phyloP scores from a whole-genome alignment of 345 rosid genomes.

The Capsella bursapastoris region DNA sequence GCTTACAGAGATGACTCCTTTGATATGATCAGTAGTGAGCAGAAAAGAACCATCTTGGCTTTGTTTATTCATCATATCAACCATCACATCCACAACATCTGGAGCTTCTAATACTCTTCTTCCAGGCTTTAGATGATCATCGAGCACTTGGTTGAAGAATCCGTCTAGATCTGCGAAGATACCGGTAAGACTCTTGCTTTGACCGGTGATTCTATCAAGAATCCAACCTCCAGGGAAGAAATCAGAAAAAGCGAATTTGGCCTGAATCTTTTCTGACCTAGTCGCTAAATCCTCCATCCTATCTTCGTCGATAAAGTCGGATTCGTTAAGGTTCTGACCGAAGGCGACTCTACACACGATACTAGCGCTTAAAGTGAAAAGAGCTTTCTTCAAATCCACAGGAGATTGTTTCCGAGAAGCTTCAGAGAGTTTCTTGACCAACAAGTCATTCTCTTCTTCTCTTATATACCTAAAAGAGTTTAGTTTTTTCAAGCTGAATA shows the following conservation, averaged over 20 bases:
- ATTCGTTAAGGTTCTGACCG: conserved; percentile 47
- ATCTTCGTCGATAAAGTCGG: conserved; percentile 37
- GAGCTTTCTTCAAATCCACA: conserved; percentile 43
- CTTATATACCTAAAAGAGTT: conserved; percentile 45
- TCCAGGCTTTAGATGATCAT: conserved; percentile 54
- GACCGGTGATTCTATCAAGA: conserved; percentile 45
- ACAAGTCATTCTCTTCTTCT: conserved; percentile 46
- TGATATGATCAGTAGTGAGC: conserved; percentile 54
- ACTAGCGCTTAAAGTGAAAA: conserved; percentile 44
- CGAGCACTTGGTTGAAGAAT: conserved; percentile 45
- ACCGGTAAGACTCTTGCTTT: conserved; percentile 39
- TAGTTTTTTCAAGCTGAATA: conserved; percentile 41
- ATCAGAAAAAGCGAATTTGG: conserved; percentile 40
- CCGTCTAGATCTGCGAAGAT: conserved; percentile 40
- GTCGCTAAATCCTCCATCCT: conserved; percentile 44
- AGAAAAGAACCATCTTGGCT: conserved; percentile 32
- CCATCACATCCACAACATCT: conserved; percentile 52
- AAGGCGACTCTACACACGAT: conserved; percentile 45
- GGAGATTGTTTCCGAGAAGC: conserved; percentile 42
- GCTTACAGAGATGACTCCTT: conserved; percentile 59
- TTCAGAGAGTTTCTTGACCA: conserved; percentile 42
- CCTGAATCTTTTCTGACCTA: conserved; percentile 39
- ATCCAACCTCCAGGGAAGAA: conserved; percentile 55
- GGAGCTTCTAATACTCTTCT: conserved; percentile 31
- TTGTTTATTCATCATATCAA: conserved; percentile 41